Base-by-base conservation (phyloP, 2,329 filamentous ascomycete species). In the Aureobasidium pullulans region DNA sequence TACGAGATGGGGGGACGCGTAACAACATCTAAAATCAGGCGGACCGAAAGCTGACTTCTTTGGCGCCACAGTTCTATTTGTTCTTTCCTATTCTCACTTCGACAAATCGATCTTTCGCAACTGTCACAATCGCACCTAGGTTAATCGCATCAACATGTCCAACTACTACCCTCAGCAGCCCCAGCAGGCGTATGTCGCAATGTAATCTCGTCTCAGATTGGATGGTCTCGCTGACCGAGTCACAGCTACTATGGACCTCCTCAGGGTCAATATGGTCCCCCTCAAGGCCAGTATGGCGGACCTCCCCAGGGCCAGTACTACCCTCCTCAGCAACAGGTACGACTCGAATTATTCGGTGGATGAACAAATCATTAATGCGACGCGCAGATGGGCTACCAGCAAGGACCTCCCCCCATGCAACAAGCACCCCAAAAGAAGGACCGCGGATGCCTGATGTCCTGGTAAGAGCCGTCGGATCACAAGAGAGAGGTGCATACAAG, bases 371-470 rank as follows among this genome's bases (percentile, higher is more conserved):
- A 23, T 36, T 58, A 11, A 58, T 34, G 19, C 43, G 36, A 54
- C 9, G 3, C 15, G 10, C 56, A 64, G 62, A 63, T 63, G 62
- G 61, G 62, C 31, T 65, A 80, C 66, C 79, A 81, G 66, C 79
- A 81, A 65, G 75, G 70, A 23, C 77, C 77, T 36, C 75, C 63
- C n/a, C 74, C 63, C 31, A 49, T 73, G 75, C 53, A 72, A 73
- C 62, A 70, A 77, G 66, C 77, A 79, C 48, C 50, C 8, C 57
- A 58, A 15, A 61, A 63, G 68, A 79, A 78, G 66, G 75, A 76
- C 62, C 70, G 75, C 39, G 80, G 80, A 49, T 83, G 81, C 64
- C 70, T 84, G 57, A 71, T 69, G 48, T 73, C 77, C 13, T 83
- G 81, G 54, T 57, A 57, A 40, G 54, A 48, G 19, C 8, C 3